A percentile compares a stretch with the other conserved stretches of the same genome.
These are phyloP conservation scores for Artemisia tridentata DNA, from an alignment of 129 eudicot species.

Conservation along the genomic window DNA sequence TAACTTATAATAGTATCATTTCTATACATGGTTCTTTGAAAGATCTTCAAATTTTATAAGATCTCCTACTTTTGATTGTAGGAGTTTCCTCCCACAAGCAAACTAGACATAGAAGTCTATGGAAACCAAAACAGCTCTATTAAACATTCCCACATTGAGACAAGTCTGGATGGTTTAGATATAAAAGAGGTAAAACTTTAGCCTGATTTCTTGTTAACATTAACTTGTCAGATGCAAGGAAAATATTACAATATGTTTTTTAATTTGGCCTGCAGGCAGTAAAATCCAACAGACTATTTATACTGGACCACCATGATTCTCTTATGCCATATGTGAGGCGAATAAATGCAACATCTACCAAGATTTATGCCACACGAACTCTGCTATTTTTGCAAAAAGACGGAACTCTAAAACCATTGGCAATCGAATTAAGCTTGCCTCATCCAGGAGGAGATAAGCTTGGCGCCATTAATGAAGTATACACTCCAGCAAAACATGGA, in stretches of 20 bases:
- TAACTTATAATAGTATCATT: neutral
- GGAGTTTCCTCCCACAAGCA: constrained; percentile 69
- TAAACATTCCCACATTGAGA: constrained; percentile 30
- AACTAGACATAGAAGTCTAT: constrained; percentile 37
- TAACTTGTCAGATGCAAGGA: neutral
- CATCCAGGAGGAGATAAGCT: constrained; percentile 32
- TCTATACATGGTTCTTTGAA: no score
- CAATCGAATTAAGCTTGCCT: constrained; percentile 56
- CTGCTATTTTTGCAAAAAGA: constrained; percentile 34
- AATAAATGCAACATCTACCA: constrained; percentile 43
- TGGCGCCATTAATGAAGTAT: constrained; percentile 41
- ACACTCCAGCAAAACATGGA: constrained; percentile 47
- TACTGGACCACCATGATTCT: constrained; percentile 52
- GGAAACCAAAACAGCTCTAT: constrained; percentile 49
- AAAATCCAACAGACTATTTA: constrained; percentile 35
- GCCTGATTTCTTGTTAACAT: neutral
- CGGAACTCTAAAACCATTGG: constrained; percentile 59
- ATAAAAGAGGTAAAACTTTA: constrained; percentile 37
- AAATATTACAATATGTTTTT: neutral
- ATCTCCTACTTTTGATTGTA: constrained; percentile 19
- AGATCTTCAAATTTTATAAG: neutral
- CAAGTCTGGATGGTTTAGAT: constrained; percentile 39
- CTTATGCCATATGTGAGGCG: constrained; percentile 47
- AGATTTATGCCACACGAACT: constrained; percentile 62
- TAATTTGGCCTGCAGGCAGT: constrained; percentile 38